Conservation (phyloP, 2,329 filamentous ascomycete species). For the Aspergillus neoniger region DNA sequence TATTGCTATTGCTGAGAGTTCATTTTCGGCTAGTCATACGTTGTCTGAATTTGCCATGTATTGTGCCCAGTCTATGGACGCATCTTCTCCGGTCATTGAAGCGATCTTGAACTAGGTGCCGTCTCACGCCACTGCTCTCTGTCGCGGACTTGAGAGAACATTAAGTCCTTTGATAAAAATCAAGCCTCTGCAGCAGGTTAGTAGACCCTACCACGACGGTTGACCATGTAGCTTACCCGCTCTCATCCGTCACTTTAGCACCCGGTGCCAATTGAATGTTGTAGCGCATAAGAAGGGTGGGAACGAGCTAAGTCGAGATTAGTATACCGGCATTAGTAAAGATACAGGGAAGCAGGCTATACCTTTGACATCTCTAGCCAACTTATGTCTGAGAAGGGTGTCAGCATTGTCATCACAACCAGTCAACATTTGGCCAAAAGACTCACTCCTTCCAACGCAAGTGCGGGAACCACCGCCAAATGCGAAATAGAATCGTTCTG, state of each 20-base stretch:
- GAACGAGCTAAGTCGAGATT: not conserved
- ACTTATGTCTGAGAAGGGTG: not conserved
- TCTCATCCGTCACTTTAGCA: not conserved
- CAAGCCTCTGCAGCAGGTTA: not conserved
- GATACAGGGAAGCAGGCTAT: not conserved
- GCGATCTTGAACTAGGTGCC: not conserved
- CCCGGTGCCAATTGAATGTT: not conserved
- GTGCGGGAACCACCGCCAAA: slow-evolving; percentile 3
- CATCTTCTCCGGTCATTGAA: too few relatives aligned
- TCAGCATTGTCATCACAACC: not conserved
- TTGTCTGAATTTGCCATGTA: too few relatives aligned
- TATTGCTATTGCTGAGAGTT: too few relatives aligned
- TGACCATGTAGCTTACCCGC: not conserved
- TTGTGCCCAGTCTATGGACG: too few relatives aligned
- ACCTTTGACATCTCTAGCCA: not conserved
- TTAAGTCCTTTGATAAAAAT: not conserved
- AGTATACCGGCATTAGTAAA: not conserved
- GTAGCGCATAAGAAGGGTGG: not conserved
- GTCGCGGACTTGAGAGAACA: not conserved
- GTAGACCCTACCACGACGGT: not conserved
- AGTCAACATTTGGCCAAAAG: not conserved
- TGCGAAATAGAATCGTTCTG: slow-evolving; percentile 4
- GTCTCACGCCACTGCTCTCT: not conserved
- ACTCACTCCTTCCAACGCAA: slow-evolving; percentile 6
- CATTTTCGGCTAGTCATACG: too few relatives aligned